Evolutionary conservation across 2,329 filamentous ascomycete species (phyloP).

Genomic region (Cladosporium sp.): DNA sequence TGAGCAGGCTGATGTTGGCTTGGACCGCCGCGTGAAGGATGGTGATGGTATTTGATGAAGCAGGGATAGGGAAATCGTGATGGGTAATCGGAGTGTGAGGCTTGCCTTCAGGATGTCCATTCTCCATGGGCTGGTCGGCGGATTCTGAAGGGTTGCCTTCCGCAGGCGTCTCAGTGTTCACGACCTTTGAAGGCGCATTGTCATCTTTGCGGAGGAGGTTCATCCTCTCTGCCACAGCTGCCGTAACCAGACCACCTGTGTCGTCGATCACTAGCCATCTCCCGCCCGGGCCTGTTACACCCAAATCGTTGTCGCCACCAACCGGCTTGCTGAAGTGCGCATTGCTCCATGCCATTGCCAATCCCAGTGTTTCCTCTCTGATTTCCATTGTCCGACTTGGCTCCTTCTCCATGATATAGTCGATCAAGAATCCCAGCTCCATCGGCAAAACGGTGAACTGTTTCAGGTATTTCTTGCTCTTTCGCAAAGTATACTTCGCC

Average conservation of each 20-base stretch:
- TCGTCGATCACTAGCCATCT: conserved; percentile 85
- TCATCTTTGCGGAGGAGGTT: conserved; percentile 58
- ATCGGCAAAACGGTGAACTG: conserved; percentile 82
- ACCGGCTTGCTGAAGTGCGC: conserved; percentile 62
- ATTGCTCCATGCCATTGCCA: conserved; percentile 87
- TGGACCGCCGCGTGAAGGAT: conserved; percentile 78
- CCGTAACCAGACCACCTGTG: conserved; percentile 75
- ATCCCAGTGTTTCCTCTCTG: conserved; percentile 74
- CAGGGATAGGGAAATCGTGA: conserved; percentile 55
- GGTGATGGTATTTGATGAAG: conserved; percentile 71
- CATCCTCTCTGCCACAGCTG: conserved; percentile 84
- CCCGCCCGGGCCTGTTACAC: conserved; percentile 43
- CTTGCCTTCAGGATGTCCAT: conserved; percentile 3
- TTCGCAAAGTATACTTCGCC: conserved; percentile 92
- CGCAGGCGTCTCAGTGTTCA: conserved; percentile 8
- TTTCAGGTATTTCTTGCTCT: conserved; percentile 88
- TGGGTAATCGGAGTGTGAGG: conserved; percentile 27
- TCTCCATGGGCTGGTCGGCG: conserved; percentile 5
- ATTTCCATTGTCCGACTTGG: conserved; percentile 77
- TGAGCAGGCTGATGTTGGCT: conserved; percentile 80
- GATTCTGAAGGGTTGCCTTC: conserved; percentile 32
- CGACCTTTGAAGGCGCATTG: conserved; percentile 11
- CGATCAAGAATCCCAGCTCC: conserved; percentile 70
- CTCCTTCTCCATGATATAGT: conserved; percentile 79
- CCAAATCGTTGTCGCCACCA: conserved; percentile 12